Percentiles rank a stretch among this genome's conserved stretches.
These are phyloP conservation scores for Dictyophora rubrovolvata DNA, from an alignment of 768 basidiomycete species.

Conservation along the genomic window DNA sequence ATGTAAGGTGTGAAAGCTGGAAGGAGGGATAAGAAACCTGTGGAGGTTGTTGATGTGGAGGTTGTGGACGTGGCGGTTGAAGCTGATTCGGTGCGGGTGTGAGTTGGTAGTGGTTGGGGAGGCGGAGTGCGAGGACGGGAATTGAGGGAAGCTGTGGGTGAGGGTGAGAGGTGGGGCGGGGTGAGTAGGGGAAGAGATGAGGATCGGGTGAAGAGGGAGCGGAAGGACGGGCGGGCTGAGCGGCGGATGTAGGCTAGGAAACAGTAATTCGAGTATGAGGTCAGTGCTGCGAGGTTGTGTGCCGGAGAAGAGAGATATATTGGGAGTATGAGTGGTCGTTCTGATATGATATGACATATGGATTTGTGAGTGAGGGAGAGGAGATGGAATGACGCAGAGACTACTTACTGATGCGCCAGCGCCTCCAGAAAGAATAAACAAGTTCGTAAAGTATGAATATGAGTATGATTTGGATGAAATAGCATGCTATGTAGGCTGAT, in stretches of 20 bases:
- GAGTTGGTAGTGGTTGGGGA: background rate
- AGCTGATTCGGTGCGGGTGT: background rate
- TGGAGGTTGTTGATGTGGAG: background rate
- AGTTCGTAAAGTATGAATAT: slow-evolving; percentile 59
- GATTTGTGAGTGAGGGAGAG: slow-evolving; percentile 8
- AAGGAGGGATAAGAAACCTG: slow-evolving; percentile 34
- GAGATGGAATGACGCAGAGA: no score
- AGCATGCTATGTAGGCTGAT: slow-evolving; percentile 77
- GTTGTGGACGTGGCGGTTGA: slow-evolving; percentile 8
- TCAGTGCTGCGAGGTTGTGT: slow-evolving; percentile 63
- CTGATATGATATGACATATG: slow-evolving; percentile 27
- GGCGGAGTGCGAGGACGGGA: background rate
- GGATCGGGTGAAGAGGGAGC: background rate
- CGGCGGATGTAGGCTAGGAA: slow-evolving; percentile 73
- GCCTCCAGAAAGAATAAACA: slow-evolving; percentile 16
- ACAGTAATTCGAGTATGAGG: slow-evolving; percentile 75
- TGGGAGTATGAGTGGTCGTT: slow-evolving; percentile 73
- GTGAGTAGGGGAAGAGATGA: background rate
- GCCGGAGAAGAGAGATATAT: slow-evolving; percentile 77
- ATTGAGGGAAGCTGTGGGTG: background rate
- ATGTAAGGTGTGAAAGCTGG: slow-evolving; percentile 42
- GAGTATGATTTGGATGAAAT: slow-evolving; percentile 61
- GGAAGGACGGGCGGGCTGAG: slow-evolving; percentile 32
- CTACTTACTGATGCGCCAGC: slow-evolving; percentile 25
- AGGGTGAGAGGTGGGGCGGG: background rate